These are phyloP conservation scores for Climacium dendroides DNA, from an alignment of 225 moss, liverwort and hornwort species.

Conservation along the genomic window DNA sequence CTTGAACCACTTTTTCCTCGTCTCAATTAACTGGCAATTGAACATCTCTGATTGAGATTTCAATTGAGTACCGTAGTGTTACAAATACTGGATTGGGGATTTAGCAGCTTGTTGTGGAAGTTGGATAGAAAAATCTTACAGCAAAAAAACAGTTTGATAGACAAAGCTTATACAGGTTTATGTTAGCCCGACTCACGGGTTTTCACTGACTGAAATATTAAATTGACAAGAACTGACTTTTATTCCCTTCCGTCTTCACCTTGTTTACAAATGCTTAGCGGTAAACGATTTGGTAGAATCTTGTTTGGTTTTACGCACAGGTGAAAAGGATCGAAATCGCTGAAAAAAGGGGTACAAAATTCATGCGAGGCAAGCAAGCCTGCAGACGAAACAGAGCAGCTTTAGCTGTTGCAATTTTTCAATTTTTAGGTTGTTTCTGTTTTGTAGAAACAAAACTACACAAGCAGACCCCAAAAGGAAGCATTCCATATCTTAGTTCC, in stretches of 20 bases:
- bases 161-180: neutral
- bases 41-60: neutral
- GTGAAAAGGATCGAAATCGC: neutral
- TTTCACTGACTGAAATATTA: neutral
- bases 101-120: neutral
- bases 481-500: neutral
- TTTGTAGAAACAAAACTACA: neutral
- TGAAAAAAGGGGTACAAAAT: neutral
- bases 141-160: neutral
- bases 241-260: neutral
- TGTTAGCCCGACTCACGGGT: neutral
- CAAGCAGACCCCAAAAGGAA: neutral
- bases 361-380: neutral
- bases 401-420: neutral
- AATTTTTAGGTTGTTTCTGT: neutral
- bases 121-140: neutral
- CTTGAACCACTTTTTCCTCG: neutral
- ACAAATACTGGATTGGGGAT: neutral
- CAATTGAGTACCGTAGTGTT: neutral
- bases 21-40: neutral
- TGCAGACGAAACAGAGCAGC: neutral
- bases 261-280: too few species aligned
- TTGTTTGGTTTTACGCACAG: too few species aligned
- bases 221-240: neutral
- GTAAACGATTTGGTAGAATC: too few species aligned